Evolutionary conservation across 106 monocot genomes (phyloP), one percentile per base, ranked within the genome.

Genomic region (Dioscorea dumetorum): DNA sequence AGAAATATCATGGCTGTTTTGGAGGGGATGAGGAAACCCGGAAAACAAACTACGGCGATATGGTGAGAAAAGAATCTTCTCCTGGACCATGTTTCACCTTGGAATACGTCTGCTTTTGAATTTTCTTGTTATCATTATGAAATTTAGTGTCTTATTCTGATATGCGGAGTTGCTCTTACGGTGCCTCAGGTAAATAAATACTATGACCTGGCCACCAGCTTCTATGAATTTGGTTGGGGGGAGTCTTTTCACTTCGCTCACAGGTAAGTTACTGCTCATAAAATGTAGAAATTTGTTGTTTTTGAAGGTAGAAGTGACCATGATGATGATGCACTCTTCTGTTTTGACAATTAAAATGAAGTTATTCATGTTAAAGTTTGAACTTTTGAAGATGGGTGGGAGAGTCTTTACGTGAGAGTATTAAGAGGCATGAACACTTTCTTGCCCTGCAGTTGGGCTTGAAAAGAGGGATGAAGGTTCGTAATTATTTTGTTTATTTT

Each of bases 371-470:
- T 15, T 54, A 18, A 19, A 54, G 15, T 19, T 18, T 54, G 54
- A 54, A 54, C 15, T 54, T 54, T 8, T 54, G 63, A 76, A 99
- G 97, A 80, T 87, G 89, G 90, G 83, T 83, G 64, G 92, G 92
- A 15, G 97, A 99, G 70, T 87, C 97, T 59, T 77, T 99, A 49
- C 80, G 68, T 51, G 97, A 99, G 80, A 99, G 97, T 79, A 92
- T 99, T 48, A 99, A 90, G 60, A 70, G 97, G 2, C 97, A 99
- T 81, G 92, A 99, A 57, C 97, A 99, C 70, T 99, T 99, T 63
- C 92, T 99, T 85, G 92, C 97, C 24, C 70, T 99, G 48, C 97
- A 99, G 23, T 76, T 99, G 33, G 82, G 92, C 49, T 77, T 99
- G 72, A 85, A 81, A 83, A 74, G 53, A 24, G 92, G 97, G 85